Conservation (phyloP, 257 asterid species). For the Echium plantagineum region DNA sequence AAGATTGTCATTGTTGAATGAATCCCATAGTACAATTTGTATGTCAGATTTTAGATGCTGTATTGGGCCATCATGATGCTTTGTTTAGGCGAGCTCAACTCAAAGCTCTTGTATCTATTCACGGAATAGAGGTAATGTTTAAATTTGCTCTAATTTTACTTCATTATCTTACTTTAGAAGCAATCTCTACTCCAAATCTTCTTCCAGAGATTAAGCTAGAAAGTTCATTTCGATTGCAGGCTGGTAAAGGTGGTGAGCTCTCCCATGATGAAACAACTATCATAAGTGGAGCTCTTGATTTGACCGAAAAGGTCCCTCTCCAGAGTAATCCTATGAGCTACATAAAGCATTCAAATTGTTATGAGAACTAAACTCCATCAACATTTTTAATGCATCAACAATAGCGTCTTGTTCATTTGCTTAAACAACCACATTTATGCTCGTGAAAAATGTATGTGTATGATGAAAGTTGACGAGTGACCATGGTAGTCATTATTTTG, state of each 20-base stretch:
- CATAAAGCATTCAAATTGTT: background rate
- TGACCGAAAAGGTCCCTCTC: conserved; percentile 66
- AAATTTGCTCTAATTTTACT: background rate
- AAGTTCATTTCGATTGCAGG: conserved; percentile 28
- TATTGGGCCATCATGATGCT: conserved; percentile 74
- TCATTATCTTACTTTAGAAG: background rate
- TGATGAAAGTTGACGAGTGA: background rate
- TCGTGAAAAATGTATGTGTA: background rate
- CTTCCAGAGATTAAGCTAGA: background rate
- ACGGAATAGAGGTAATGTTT: conserved; percentile 69
- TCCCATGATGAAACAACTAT: conserved; percentile 89
- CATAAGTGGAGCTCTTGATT: conserved; percentile 92
- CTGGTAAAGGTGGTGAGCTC: conserved; percentile 98
- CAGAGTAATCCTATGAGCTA: background rate
- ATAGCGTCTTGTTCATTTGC: background rate
- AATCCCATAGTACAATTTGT: background rate
- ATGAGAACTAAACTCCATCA: too few species aligned
- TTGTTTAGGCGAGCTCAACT: conserved; percentile 88
- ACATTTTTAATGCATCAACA: background rate
- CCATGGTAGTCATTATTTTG: too few species aligned
- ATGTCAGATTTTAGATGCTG: conserved; percentile 64
- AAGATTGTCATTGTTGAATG: background rate
- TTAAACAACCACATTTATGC: background rate
- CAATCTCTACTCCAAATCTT: background rate
- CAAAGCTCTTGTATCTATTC: conserved; percentile 94